phyloP scores from a whole-genome alignment of 305 asterid species.

The Petunia hybrid region DNA sequence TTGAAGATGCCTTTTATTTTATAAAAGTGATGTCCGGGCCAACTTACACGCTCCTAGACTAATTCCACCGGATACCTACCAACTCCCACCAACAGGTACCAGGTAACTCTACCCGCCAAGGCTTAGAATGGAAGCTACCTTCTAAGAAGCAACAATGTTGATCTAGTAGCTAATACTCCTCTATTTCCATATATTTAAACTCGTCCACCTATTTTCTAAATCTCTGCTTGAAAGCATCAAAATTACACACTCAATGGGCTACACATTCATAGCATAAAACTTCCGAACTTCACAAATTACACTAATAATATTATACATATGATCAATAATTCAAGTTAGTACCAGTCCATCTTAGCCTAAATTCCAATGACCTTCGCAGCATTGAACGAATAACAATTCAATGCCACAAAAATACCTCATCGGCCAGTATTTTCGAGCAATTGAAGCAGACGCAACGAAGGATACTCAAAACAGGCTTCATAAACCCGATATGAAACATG shows the following conservation, averaged over 20 bases:
- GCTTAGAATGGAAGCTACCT: not conserved
- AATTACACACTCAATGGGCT: slow-evolving; percentile 1
- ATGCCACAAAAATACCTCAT: slow-evolving; percentile 66
- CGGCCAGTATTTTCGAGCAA: slow-evolving; percentile 90
- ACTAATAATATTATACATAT: not conserved
- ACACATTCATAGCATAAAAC: not conserved
- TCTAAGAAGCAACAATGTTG: not conserved
- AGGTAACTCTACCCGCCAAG: too few relatives aligned
- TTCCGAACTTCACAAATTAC: not conserved
- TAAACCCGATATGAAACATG: slow-evolving; percentile 96
- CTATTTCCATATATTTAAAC: not conserved
- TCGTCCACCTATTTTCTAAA: not conserved
- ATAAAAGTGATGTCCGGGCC: too few relatives aligned
- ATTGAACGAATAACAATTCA: not conserved
- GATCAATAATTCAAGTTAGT: slow-evolving; percentile 19
- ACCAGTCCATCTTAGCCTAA: not conserved
- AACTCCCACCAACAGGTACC: too few relatives aligned
- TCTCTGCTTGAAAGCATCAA: not conserved
- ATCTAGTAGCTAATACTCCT: not conserved
- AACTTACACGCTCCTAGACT: too few relatives aligned
- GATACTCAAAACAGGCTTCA: slow-evolving; percentile 85
- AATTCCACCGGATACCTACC: too few relatives aligned
- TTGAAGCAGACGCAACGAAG: slow-evolving; percentile 95
- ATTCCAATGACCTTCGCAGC: not conserved
- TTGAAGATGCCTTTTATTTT: not conserved